These are phyloP conservation scores for Erysimum cheiri DNA, from an alignment of 441 rosid species.

Conservation along the genomic window DNA sequence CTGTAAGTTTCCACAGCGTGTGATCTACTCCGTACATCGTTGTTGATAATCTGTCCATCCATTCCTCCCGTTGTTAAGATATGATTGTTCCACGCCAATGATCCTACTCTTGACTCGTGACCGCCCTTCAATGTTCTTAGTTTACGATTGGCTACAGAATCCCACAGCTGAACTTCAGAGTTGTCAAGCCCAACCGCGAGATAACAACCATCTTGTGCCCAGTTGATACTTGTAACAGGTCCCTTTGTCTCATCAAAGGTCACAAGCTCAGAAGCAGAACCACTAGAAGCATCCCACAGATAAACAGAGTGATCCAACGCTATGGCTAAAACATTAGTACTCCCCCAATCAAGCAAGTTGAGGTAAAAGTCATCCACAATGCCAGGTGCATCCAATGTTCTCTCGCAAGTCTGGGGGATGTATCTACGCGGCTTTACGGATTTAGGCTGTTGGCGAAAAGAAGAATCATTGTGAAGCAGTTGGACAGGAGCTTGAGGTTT, in stretches of 20 bases:
- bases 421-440: constrained; percentile 27
- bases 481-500: constrained; percentile 49
- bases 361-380: constrained; percentile 70
- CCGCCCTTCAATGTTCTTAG: constrained; percentile 11
- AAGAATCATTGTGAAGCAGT: constrained; percentile 15
- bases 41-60: constrained; percentile 45
- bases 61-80: constrained; percentile 46
- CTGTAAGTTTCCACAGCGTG: constrained; percentile 45
- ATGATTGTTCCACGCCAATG: constrained; percentile 45
- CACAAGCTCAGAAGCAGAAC: constrained; percentile 67
- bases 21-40: constrained; percentile 40
- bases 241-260: constrained; percentile 61
- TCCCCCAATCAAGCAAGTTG: constrained; percentile 79
- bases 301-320: constrained; percentile 50
- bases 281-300: constrained; percentile 66
- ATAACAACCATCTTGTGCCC: constrained; percentile 76
- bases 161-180: constrained; percentile 76
- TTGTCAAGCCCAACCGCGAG: constrained; percentile 71
- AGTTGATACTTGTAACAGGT: constrained; percentile 70
- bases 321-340: constrained; percentile 64
- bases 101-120: constrained; percentile 40
- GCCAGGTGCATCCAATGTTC: constrained; percentile 42
- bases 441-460: constrained; percentile 29
- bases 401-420: constrained; percentile 35
- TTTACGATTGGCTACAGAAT: constrained; percentile 46